These are phyloP conservation scores for Pythium oligandrum DNA, from an alignment of 352 stramenopile species.

Conservation along the genomic window DNA sequence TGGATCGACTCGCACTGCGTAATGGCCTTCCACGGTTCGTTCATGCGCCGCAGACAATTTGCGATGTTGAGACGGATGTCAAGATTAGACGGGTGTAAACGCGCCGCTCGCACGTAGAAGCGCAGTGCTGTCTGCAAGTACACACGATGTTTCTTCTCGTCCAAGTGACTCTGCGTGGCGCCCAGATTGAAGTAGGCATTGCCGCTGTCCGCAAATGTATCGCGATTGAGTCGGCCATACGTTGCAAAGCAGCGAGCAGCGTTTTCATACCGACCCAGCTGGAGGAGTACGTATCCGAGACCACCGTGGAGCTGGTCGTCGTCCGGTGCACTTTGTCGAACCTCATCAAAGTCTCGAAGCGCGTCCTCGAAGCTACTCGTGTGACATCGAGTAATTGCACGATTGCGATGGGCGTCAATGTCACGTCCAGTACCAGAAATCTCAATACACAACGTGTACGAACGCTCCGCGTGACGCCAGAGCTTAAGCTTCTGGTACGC, in stretches of 20 bases:
- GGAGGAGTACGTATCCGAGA: constrained; percentile 58
- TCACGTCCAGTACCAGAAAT: constrained; percentile 32
- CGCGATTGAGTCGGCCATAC: constrained; percentile 50
- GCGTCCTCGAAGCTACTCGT: constrained; percentile 47
- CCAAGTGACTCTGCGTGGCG: constrained; percentile 23
- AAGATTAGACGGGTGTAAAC: constrained; percentile 55
- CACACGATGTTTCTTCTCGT: constrained; percentile 29
- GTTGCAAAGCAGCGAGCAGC: constrained; percentile 56
- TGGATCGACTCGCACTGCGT: constrained; percentile 49
- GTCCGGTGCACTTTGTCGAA: constrained; percentile 56
- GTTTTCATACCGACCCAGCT: constrained; percentile 64
- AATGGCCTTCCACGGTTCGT: constrained; percentile 35
- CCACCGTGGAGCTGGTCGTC: constrained; percentile 67
- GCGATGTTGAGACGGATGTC: constrained; percentile 65
- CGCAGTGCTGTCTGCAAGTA: constrained; percentile 50
- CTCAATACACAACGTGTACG: constrained; percentile 50
- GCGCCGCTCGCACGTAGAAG: constrained; percentile 61
- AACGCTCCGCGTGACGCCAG: constrained; percentile 58
- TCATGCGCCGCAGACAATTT: constrained; percentile 54
- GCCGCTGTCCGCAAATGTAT: constrained; percentile 68
- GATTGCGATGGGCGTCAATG: constrained; percentile 58
- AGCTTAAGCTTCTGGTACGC: constrained; percentile 65
- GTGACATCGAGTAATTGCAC: constrained; percentile 58
- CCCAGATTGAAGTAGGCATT: constrained; percentile 77
- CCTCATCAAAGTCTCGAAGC: constrained; percentile 58